A percentile compares a stretch with the other conserved stretches of the same genome.
These are phyloP conservation scores for Boletus rex-veris DNA, from an alignment of 768 basidiomycete species.

Conservation along the genomic window DNA sequence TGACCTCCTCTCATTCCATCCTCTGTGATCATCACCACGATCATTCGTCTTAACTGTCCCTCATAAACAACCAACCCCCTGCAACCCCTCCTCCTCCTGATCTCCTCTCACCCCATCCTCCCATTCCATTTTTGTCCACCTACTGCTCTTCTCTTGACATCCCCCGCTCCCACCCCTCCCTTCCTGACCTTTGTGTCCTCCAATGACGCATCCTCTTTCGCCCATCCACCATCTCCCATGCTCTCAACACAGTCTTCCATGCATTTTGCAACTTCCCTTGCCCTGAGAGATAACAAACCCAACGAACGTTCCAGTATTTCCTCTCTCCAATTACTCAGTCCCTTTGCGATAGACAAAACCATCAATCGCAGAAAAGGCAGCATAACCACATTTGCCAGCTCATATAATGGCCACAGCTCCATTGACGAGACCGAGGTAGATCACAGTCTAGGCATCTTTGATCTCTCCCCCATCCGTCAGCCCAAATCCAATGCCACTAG, in stretches of 20 bases:
- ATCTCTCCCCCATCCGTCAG: conserved; percentile 32
- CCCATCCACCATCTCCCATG: conserved; percentile 70
- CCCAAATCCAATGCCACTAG: conserved; percentile 34
- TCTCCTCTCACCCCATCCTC: conserved; percentile 24
- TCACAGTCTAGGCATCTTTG: conserved; percentile 28
- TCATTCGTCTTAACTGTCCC: conserved; percentile 29
- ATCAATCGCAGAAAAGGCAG: conserved; percentile 56
- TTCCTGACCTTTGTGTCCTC: conserved; percentile 34
- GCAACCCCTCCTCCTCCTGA: conserved; percentile 1
- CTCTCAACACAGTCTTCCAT: conserved; percentile 63
- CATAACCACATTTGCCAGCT: conserved; percentile 52
- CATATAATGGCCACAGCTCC: conserved; percentile 33
- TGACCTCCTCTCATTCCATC: conserved; percentile 25
- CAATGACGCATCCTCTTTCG: conserved; percentile 40
- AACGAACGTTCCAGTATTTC: conserved; percentile 50
- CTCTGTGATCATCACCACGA: conserved; percentile 34
- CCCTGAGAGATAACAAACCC: conserved; percentile 67
- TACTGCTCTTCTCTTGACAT: conserved; percentile 30
- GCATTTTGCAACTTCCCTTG: conserved; percentile 53
- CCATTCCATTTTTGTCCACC: background rate
- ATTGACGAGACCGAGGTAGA: conserved; percentile 51
- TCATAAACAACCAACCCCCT: conserved; percentile 3
- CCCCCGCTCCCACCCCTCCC: conserved; percentile 27
- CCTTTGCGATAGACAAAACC: conserved; percentile 31
- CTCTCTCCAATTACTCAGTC: conserved; percentile 49